These are phyloP conservation scores for Pseudogymnoascus sp. DNA, from an alignment of 2,329 filamentous ascomycete genomes.

Conservation along the genomic window DNA sequence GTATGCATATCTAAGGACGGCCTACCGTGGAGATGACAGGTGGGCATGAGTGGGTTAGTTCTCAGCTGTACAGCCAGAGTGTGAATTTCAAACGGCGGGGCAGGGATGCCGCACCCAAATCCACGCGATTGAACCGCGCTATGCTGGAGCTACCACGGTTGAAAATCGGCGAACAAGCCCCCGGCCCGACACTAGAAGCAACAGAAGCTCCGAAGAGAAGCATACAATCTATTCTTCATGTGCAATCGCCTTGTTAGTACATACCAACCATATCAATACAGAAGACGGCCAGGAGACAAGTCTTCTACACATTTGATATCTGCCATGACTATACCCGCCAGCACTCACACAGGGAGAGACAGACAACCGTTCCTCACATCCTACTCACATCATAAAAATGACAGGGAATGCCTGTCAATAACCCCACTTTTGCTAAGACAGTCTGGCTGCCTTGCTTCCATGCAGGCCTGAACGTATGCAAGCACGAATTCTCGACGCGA, in stretches of 20 bases:
- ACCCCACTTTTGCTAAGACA: background rate
- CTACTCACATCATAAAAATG: background rate
- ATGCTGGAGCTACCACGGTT: conserved; percentile 1
- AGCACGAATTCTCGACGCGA: background rate
- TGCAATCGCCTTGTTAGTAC: background rate
- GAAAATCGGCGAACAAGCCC: conserved; percentile 6
- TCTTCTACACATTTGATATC: background rate
- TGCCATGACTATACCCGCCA: background rate
- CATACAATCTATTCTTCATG: conserved; percentile 1
- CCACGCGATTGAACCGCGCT: background rate
- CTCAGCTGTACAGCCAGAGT: conserved; percentile 2
- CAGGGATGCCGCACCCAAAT: background rate
- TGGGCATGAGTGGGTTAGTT: background rate
- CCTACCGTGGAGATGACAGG: background rate
- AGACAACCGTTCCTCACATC: background rate
- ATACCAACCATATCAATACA: background rate
- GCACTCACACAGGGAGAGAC: background rate
- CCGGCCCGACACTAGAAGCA: background rate
- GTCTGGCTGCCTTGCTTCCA: background rate
- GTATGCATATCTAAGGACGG: background rate
- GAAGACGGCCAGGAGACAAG: background rate
- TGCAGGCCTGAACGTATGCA: background rate
- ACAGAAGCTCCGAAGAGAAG: background rate
- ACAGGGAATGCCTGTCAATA: background rate
- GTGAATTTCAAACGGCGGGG: conserved; percentile 7